Percentiles rank a stretch among this genome's conserved stretches.
phyloP scores from a whole-genome alignment of 2,329 filamentous ascomycete species.

The Phialemoniopsis sp. region DNA sequence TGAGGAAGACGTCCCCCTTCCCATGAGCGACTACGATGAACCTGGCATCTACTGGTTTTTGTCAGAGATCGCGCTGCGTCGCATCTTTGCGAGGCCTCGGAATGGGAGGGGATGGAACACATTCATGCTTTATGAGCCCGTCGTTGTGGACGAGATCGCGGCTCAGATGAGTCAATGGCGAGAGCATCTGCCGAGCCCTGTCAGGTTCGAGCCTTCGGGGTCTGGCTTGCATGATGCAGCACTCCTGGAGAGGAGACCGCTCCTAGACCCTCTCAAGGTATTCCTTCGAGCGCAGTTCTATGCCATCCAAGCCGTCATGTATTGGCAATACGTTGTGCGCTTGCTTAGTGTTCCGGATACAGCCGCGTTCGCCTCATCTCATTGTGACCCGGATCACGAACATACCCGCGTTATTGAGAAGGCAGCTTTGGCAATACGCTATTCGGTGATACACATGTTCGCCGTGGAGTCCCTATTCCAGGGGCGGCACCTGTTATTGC shows the following conservation, averaged over 20 bases:
- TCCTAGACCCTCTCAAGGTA: slow-evolving; percentile 10
- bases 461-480: slow-evolving; percentile 10
- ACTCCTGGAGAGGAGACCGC: slow-evolving; percentile 1
- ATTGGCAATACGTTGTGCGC: slow-evolving; percentile 13
- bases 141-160: slow-evolving; percentile 11
- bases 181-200: slow-evolving; percentile 6
- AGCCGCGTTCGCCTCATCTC: no score
- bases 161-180: slow-evolving; percentile 11
- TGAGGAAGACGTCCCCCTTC: slow-evolving; percentile 9
- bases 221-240: no score
- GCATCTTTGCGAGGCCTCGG: slow-evolving; percentile 11
- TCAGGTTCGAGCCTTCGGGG: slow-evolving; percentile 9
- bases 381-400: no score
- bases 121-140: slow-evolving; percentile 10
- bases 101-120: slow-evolving; percentile 9
- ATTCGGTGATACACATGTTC: slow-evolving; percentile 8
- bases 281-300: slow-evolving; percentile 13
- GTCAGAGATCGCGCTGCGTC: slow-evolving; percentile 12
- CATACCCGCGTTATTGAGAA: no score
- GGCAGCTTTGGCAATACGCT: slow-evolving; percentile 8
- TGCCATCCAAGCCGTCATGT: slow-evolving; percentile 11
- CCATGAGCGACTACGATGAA: slow-evolving; percentile 12
- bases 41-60: slow-evolving; percentile 15
- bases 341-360: no score
- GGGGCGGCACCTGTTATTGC: slow-evolving; percentile 10